These are phyloP conservation scores for Lachnellula willkommii DNA, from an alignment of 2,329 filamentous ascomycete genomes.

Conservation along the genomic window DNA sequence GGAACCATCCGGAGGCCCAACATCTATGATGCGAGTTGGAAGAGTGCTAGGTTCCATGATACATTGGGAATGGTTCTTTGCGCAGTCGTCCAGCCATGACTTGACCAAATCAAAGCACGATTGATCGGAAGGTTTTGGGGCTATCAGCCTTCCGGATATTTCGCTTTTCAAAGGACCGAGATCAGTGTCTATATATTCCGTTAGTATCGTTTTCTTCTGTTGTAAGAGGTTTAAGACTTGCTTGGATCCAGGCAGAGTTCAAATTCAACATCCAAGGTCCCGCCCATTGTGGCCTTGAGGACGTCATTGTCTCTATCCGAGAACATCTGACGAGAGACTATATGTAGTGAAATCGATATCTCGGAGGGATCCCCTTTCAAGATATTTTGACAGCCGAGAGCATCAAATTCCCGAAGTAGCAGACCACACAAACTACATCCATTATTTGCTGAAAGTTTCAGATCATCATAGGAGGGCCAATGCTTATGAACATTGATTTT, in stretches of 20 bases:
- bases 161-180: not conserved
- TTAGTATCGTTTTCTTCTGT: not conserved
- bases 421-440: not conserved
- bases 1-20: not conserved
- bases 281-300: not conserved
- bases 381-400: not conserved
- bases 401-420: not conserved
- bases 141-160: not conserved
- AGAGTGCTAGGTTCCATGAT: not conserved
- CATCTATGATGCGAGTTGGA: not conserved
- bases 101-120: not conserved
- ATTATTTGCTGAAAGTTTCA: not conserved
- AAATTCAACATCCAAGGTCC: not conserved
- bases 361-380: not conserved
- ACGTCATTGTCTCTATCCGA: not conserved
- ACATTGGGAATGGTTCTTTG: not conserved
- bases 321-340: not conserved
- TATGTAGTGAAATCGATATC: not conserved
- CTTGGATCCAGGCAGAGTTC: not conserved
- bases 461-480: not conserved
- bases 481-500: not conserved
- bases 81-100: not conserved
- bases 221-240: not conserved
- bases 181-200: not conserved
- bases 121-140: not conserved